Base-by-base conservation (phyloP, 306 rosid genomes). In the Acmispon strigosus region DNA sequence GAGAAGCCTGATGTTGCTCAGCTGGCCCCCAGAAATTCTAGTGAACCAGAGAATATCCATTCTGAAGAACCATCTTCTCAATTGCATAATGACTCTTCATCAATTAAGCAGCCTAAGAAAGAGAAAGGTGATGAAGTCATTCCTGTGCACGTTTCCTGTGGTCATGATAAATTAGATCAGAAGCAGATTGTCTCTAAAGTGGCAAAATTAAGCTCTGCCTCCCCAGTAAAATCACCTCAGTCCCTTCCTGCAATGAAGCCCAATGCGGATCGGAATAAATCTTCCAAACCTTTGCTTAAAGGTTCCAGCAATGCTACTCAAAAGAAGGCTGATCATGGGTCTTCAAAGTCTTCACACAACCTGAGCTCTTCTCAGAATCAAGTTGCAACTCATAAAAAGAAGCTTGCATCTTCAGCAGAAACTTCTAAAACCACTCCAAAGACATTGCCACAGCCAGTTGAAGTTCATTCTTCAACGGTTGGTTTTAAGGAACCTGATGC, bases 171-270 rank as follows among this genome's bases (percentile, higher is more conserved):
- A 83, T 74, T 72, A 61, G 87, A 86, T 69, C 50, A 74, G 7
- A 84, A 83, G 75, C 87, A 78, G 75, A 20, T 71, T 51, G 64
- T 82, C 61, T 60, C 81, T 60, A 89, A 83, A 73, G 89, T 44
- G 74, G 76, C 83, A 42, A 89, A 88, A 74, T 67, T 70, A 22
- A 74, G 70, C 75, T 69, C 86, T 73, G 69, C 44, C 16, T 87
- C 96, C 52, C 96, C 92, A 1, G 72, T 80, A 51, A 89, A 83
- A 76, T 91, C 96, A 44, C 96, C 99, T 52, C 79, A 24, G 36
- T 66, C 54, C 61, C 63, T 61, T 68, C 62, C 82, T 72, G 60
- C 78, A 50, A 57, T 73, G 12, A 83, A 83, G 80, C 66, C 80
- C 34, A 83, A 60, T 62, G 75, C 71, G 69, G 97, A 87, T 80